Evolutionary conservation across 2,329 filamentous ascomycete genomes (phyloP), one percentile per base, ranked within the genome.

Genomic region (Helminthosporium solani): DNA sequence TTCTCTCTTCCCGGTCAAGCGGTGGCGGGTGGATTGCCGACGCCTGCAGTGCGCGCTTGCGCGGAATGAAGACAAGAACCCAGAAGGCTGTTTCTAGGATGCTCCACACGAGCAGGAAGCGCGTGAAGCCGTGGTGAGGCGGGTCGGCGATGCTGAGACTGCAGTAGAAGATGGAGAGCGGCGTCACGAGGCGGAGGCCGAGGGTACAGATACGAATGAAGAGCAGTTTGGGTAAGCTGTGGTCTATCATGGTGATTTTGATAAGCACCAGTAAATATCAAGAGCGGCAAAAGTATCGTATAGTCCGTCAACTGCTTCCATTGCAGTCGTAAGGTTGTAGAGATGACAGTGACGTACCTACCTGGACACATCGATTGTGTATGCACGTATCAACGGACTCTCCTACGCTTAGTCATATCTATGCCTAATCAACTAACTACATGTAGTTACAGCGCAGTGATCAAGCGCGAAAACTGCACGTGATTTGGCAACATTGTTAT

Each of bases 71-170:
- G 54, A 80, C 67, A 38, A 75, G 56, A 16, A 81, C 48, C 63
- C 77, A 83, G 65, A 84, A 84, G 0, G 72, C 57, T 0, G 75
- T 65, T 64, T 85, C 82, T n/a, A 76, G 64, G 19, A 71, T 53
- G 37, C 75, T 69, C 65, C 76, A 78, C 3, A 65, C 54, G 46
- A 79, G 67, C 9, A 80, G 54, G 21, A 70, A 58, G 19, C 59
- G 58, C 3, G 60, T 47, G 23, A 52, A 46, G 11, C 49, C 58
- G 3, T 45, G 67, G n/a, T 64, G 50, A 27, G 64, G 57, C 49
- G 56, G 53, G 52, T 66, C 71, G 16, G 68, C 63, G 42, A 67
- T 68, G 44, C 57, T 62, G 44, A 63, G 54, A 55, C 74, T 55
- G 38, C 63, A 67, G 58, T 77, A 80, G 47, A 76, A 58, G 28